Evolutionary conservation across 1,139 yeast genomes (phyloP), one percentile per base, ranked within the genome.

Genomic region (Hansenula sp.): DNA sequence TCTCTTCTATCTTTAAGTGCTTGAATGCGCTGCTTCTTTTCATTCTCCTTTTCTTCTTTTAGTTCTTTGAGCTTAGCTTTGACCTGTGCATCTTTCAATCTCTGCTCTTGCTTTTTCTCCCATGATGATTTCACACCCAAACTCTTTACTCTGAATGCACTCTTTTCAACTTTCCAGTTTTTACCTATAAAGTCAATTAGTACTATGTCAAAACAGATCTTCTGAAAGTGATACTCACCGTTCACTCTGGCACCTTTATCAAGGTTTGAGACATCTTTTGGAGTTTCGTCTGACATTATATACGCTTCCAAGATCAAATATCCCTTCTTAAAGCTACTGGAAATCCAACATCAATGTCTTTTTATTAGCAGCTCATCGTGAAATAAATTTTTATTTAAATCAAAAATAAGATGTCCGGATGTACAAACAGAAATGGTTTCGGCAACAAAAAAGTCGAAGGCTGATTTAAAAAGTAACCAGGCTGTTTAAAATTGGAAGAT

Each of bases 1-100:
- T 78, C 83, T 60, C 79, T 73, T 65, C 82, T 77, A 54, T 78
- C 80, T 62, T 77, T 81, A 42, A 80, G 59, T 35, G 71, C 76
- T 29, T 74, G 73, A 29, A 81, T 62, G 50, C 73, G 73, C 28
- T 65, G 66, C 39, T 70, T 66, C 51, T 73, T 77, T 39, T 65
- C 74, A 19, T 68, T 67, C 40, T 73, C 77, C 57, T 85, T 82
- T 49, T 82, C 90, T 31, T 77, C 77, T 53, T 79, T 74, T 53
- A 86, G 51, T 45, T 75, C 74, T 44, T 72, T 74, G 13, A 72
- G 47, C 51, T 75, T 77, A 29, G 61, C 64, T 45, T 66, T 65
- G 32, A 65, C 56, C 40, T 66, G 71, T 34, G 61, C 53, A 29
- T 67, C 69, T 42, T 64, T 67, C 19, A 61, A 46, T 47, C 66